Percentiles rank a stretch among this genome's conserved stretches.
Evolutionary conservation across 2,329 filamentous ascomycete species (phyloP).

Genomic region (Scedosporium boydii): DNA sequence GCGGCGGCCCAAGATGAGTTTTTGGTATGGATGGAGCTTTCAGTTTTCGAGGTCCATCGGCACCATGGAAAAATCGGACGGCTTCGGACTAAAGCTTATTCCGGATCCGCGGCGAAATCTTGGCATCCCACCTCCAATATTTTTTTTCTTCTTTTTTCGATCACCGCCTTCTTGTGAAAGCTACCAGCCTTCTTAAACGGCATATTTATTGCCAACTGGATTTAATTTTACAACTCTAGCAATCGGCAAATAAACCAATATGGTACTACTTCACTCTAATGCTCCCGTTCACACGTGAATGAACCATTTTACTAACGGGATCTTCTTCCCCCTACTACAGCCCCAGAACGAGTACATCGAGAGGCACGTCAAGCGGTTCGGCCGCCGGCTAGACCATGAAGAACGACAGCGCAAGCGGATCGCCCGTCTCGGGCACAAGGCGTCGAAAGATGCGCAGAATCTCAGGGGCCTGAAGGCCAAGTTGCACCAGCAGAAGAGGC

Average conservation of each 20-base stretch:
- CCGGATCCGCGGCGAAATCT: not conserved
- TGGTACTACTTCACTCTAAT: not conserved
- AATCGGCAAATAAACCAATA: not conserved
- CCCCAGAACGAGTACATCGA: constrained; percentile 74
- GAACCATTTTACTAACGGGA: not conserved
- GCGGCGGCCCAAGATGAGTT: not conserved
- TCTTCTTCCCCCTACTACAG: constrained; percentile 27
- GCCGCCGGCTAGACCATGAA: constrained; percentile 63
- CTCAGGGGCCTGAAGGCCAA: constrained; percentile 86
- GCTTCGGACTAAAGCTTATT: not conserved
- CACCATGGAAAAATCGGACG: not conserved
- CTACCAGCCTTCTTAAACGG: not conserved
- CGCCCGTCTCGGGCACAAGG: constrained; percentile 83
- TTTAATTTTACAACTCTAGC: not conserved
- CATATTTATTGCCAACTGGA: not conserved
- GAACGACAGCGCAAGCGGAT: constrained; percentile 79
- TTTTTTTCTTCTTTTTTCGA: not conserved
- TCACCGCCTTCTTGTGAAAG: not conserved
- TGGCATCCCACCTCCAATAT: not conserved
- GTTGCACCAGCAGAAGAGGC: constrained; percentile 83
- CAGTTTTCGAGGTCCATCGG: not conserved
- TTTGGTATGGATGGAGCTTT: not conserved
- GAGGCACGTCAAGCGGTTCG: constrained; percentile 51
- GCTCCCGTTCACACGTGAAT: not conserved
- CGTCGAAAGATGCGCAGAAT: constrained; percentile 85